Base-by-base conservation (phyloP, 1,139 yeast species). In the Ashbya aceris region DNA sequence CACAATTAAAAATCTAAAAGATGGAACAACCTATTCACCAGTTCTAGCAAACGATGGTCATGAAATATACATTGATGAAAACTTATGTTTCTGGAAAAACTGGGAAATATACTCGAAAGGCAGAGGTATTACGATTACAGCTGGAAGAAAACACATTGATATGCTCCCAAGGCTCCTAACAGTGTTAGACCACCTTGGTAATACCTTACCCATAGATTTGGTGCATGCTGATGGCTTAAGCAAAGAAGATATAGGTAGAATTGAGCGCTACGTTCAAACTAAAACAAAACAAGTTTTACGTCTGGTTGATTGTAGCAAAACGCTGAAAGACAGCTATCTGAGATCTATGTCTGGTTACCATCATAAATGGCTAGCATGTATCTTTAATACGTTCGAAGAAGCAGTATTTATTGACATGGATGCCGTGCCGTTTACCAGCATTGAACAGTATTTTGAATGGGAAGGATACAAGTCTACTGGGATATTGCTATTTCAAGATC, bases 341-440 rank as follows among this genome's bases (percentile, higher is more conserved):
- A 49, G 49, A 31, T 64, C 68, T 44, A 74, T 73, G 46, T 54
- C 57, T 6, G 66, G 71, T 1, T 73, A 68, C 54, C 70, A 71
- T 40, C 73, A 70, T 52, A 74, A 74, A 49, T 63, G 74, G 45
- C 50, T 71, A 39, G 74, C 76, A 3, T 61, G 68, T 3, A 44
- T 71, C 20, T 71, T 73, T 57, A 70, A 70, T 44, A 64, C 75
- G n/a, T 73, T 73, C 45, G 68, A 67, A 41, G 77, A 73, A 49
- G 65, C 70, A 50, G 58, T 73, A 8, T 56, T 73, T 27, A 48
- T 74, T 44, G 78, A 73, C 53, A 71, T 75, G 14, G 78, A 73
- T 50, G 64, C 75, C 0, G 74, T 71, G 1, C 54, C 71, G 31
- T 56, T 71, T 48, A 61, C 68, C 39, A 54, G 60, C 7, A 70